phyloP scores from a whole-genome alignment of 225 moss, liverwort and hornwort genomes.

The Bryum argenteum region DNA sequence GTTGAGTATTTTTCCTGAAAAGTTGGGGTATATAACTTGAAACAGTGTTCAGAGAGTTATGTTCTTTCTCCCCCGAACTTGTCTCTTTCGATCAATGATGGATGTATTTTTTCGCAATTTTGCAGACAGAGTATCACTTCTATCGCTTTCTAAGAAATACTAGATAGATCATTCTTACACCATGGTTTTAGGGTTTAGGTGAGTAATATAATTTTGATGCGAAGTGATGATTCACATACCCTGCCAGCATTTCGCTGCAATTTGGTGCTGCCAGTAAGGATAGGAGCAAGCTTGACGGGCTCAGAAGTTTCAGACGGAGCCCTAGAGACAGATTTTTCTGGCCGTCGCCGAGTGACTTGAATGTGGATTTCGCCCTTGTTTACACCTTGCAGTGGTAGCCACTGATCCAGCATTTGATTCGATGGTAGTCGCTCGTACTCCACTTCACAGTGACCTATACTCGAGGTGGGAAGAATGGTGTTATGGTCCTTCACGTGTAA shows the following conservation, averaged over 20 bases:
- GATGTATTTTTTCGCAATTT: no score
- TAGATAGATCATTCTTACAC: no score
- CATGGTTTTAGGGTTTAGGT: no score
- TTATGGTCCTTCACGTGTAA: conserved; percentile 96
- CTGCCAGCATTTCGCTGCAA: conserved; percentile 80
- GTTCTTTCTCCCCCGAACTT: no score
- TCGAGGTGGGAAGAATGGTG: conserved; percentile 78
- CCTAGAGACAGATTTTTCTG: conserved; percentile 53
- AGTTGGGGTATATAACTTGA: no score
- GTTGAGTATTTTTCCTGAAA: no score
- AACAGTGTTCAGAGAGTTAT: no score
- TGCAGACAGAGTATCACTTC: no score
- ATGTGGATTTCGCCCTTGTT: conserved; percentile 93
- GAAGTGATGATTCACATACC: conserved; percentile 39
- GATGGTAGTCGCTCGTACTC: conserved; percentile 76
- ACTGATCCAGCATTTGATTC: conserved; percentile 81
- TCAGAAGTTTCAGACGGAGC: conserved; percentile 22
- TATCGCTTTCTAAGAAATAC: no score
- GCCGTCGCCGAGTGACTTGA: conserved; percentile 76
- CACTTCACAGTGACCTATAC: conserved; percentile 91
- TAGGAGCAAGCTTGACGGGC: conserved; percentile 20
- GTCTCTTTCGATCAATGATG: no score
- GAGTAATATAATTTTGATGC: no score
- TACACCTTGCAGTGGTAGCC: conserved; percentile 81
- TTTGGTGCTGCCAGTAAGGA: conserved; percentile 60